Evolutionary conservation across 2,329 filamentous ascomycete genomes (phyloP).

Genomic region (Fusarium redolens): DNA sequence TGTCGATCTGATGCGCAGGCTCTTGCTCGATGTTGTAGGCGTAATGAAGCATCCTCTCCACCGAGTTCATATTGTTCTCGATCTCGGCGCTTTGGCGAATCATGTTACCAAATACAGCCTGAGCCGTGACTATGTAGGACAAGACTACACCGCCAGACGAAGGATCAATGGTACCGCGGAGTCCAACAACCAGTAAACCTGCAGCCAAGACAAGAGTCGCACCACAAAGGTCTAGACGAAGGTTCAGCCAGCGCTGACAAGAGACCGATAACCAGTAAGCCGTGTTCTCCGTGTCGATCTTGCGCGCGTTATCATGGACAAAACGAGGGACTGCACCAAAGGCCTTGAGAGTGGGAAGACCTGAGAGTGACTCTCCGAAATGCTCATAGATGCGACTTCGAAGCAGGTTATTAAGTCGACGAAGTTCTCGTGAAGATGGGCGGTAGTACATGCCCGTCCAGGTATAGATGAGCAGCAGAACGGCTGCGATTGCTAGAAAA

Average conservation of each 20-base stretch:
- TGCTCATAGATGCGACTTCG: conserved; percentile 32
- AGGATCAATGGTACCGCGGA: conserved; percentile 18
- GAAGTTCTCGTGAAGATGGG: conserved; percentile 11
- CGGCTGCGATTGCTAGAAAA: conserved; percentile 13
- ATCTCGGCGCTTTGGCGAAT: conserved; percentile 62
- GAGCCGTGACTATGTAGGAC: conserved; percentile 54
- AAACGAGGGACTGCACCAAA: conserved; percentile 22
- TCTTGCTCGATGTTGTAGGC: conserved; percentile 62
- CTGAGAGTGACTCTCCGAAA: conserved; percentile 19
- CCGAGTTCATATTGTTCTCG: conserved; percentile 96
- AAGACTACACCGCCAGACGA: conserved; percentile 25
- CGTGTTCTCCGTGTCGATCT: conserved; percentile 22
- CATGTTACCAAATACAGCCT: conserved; percentile 68
- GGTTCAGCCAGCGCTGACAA: conserved; percentile 22
- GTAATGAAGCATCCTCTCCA: conserved; percentile 93
- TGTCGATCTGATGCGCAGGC: background rate
- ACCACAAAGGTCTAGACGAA: conserved; percentile 16
- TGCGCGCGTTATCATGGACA: conserved; percentile 10
- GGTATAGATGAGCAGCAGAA: conserved; percentile 1
- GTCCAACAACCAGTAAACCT: conserved; percentile 16
- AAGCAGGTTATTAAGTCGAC: conserved; percentile 19
- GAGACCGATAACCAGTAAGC: conserved; percentile 23
- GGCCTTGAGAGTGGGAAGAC: conserved; percentile 18
- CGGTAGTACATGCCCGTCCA: conserved; percentile 33
- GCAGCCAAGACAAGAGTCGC: conserved; percentile 2